A percentile compares a stretch with the other conserved stretches of the same genome.
These are phyloP conservation scores for grape (Vitis vinifera) DNA, from an alignment of 164 flowering plant species.

Conservation along the genomic window ASM3070453v1 NC_081811.1:18531001-18531500, in stretches of 20 bases:
- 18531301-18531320: constrained; percentile 79
- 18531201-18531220: not conserved
- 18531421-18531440: constrained; percentile 88
- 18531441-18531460: constrained; percentile 54
- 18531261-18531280: constrained; percentile 77
- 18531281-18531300: constrained; percentile 72
- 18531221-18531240: constrained; percentile 2
- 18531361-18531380: constrained; percentile 73
- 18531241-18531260: constrained; percentile 62
- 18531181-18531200: not conserved
- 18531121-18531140: constrained; percentile 19
- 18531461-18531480: constrained; percentile 43
- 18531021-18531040: constrained; percentile 34
- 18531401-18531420: constrained; percentile 74
- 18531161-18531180: constrained; percentile 12
- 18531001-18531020: constrained; percentile 25
- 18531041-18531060: constrained; percentile 22
- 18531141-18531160: constrained; percentile 24
- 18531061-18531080: constrained; percentile 8
- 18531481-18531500: constrained; percentile 71
- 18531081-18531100: not conserved
- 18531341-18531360: constrained; percentile 69
- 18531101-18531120: constrained; percentile 19
- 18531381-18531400: constrained; percentile 82
- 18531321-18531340: constrained; percentile 59